A percentile compares a stretch with the other conserved stretches of the same genome.
phyloP scores from a whole-genome alignment of 768 basidiomycete genomes.

The Psilocybe cyanescens region DNA sequence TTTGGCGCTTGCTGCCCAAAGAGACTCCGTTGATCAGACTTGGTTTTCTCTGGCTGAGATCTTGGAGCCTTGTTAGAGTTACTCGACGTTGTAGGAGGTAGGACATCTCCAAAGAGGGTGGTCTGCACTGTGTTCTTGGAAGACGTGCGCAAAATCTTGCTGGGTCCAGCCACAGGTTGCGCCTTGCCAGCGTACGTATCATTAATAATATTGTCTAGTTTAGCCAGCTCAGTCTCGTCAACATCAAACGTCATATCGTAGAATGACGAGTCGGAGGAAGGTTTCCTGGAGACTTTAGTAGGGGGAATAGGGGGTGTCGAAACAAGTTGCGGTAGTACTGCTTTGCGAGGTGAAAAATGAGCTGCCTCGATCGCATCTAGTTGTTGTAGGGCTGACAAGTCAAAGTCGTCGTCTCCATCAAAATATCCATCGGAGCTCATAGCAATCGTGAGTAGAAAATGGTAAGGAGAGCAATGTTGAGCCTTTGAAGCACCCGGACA shows the following conservation, averaged over 20 bases:
- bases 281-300: conserved; percentile 18
- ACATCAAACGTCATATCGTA: conserved; percentile 61
- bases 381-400: conserved; percentile 60
- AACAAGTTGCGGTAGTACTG: conserved; percentile 11
- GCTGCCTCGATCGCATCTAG: conserved; percentile 76
- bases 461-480: not conserved
- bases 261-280: conserved; percentile 44
- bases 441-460: not conserved
- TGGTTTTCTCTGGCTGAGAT: conserved; percentile 42
- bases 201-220: conserved; percentile 56
- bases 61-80: conserved; percentile 35
- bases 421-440: conserved; percentile 86
- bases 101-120: conserved; percentile 68
- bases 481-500: not conserved
- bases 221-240: conserved; percentile 55
- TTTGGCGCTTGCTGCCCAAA: conserved; percentile 64
- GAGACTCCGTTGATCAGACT: conserved; percentile 43
- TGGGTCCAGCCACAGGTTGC: conserved; percentile 46
- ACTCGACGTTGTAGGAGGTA: conserved; percentile 38
- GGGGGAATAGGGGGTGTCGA: conserved; percentile 22
- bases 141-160: conserved; percentile 31
- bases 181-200: conserved; percentile 47
- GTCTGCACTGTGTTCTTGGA: conserved; percentile 56
- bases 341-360: conserved; percentile 34
- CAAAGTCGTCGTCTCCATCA: conserved; percentile 60